phyloP scores from a whole-genome alignment of 768 basidiomycete genomes.

The Hemileccinum rubropunctum region DNA sequence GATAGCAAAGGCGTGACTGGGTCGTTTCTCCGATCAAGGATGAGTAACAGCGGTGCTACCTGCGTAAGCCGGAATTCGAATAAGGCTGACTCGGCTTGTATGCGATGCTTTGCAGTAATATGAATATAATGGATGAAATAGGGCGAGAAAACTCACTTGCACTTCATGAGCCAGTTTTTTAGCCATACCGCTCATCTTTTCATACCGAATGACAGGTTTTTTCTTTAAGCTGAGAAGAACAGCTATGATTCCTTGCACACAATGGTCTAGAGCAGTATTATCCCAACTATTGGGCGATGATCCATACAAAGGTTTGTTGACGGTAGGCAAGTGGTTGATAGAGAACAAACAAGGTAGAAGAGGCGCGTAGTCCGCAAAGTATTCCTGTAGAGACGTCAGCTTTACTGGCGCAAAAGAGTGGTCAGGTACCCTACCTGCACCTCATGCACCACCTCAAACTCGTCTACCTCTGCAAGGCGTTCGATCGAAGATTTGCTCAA shows the following conservation, averaged over 20 bases:
- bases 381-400: conserved; percentile 60
- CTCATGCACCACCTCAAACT: conserved; percentile 94
- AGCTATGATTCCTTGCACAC: conserved; percentile 77
- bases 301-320: conserved; percentile 66
- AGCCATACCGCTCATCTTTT: conserved; percentile 90
- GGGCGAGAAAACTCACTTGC: conserved; percentile 47
- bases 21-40: conserved; percentile 94
- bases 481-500: conserved; percentile 89
- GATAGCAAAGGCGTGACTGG: conserved; percentile 94
- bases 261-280: conserved; percentile 65
- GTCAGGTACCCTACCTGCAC: conserved; percentile 68
- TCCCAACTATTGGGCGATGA: conserved; percentile 74
- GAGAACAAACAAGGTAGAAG: conserved; percentile 86
- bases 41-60: conserved; percentile 83
- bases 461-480: conserved; percentile 88
- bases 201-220: conserved; percentile 91
- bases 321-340: conserved; percentile 69
- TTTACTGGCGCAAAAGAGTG: not conserved
- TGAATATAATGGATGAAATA: conserved; percentile 2
- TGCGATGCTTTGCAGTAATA: conserved; percentile 54
- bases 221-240: conserved; percentile 94
- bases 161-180: conserved; percentile 86
- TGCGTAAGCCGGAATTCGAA: conserved; percentile 93
- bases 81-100: conserved; percentile 75
- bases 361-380: conserved; percentile 95